Percentiles rank a stretch among this genome's conserved stretches.
Conservation (phyloP, 2,329 filamentous ascomycete genomes). For the Arachnopeziza araneosa region DNA sequence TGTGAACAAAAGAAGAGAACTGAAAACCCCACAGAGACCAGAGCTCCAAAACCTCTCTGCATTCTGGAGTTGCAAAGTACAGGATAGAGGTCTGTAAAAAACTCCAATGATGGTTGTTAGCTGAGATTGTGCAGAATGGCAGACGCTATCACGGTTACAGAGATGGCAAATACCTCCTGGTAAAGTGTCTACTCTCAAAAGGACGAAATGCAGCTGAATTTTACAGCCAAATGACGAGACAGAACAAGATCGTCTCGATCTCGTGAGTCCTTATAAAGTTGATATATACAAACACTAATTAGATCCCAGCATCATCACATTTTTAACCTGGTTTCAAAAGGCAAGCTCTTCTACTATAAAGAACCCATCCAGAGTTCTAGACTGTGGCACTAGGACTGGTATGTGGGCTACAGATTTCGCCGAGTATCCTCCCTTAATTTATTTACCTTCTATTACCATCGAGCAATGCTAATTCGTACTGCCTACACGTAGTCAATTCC, state of each 20-base stretch:
- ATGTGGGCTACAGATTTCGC: constrained; percentile 19
- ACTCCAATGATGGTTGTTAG: background rate
- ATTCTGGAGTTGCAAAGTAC: constrained; percentile 11
- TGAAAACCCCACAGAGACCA: background rate
- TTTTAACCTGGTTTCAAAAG: constrained; percentile 18
- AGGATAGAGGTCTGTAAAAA: constrained; percentile 1
- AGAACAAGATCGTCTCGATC: constrained; percentile 26
- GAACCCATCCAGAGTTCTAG: constrained; percentile 23
- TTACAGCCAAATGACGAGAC: constrained; percentile 20
- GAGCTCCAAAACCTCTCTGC: constrained; percentile 12
- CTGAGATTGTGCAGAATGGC: constrained; percentile 11
- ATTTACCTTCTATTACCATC: too few relatives aligned
- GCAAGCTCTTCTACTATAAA: constrained; percentile 22
- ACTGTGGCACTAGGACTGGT: constrained; percentile 18
- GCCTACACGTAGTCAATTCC: constrained; percentile 12
- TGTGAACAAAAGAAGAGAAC: background rate
- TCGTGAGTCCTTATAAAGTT: constrained; percentile 3
- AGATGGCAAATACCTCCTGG: constrained; percentile 20
- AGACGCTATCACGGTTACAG: constrained; percentile 20
- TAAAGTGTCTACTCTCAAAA: background rate
- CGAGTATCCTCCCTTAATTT: constrained; percentile 3
- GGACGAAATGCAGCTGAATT: background rate
- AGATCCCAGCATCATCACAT: constrained; percentile 19
- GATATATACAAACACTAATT: background rate
- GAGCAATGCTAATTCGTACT: background rate